These are phyloP conservation scores for Rhexocercosporidium sp. DNA, from an alignment of 2,329 filamentous ascomycete genomes.

Conservation along the genomic window DNA sequence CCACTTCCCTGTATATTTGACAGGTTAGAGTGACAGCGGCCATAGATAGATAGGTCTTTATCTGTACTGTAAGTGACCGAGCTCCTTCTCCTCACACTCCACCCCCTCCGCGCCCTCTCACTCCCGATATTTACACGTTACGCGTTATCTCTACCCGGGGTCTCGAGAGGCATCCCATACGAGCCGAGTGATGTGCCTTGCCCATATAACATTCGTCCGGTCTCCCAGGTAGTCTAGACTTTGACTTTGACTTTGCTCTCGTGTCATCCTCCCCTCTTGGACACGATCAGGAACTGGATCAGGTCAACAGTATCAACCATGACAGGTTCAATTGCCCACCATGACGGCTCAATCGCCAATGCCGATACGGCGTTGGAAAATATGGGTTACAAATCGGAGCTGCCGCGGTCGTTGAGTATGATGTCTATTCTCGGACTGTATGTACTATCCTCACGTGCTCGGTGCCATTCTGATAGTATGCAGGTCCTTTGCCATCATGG, in stretches of 20 bases:
- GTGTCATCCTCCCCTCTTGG: neutral
- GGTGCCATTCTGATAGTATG: conserved; percentile 33
- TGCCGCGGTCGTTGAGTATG: conserved; percentile 72
- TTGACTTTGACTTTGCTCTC: conserved; percentile 4
- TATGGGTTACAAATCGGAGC: conserved; percentile 70
- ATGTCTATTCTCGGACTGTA: conserved; percentile 66
- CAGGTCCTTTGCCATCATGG: conserved; percentile 75
- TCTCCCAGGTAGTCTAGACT: neutral
- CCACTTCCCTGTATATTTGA: conserved; percentile 26
- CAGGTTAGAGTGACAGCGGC: conserved; percentile 31
- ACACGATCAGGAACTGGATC: neutral
- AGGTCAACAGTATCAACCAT: neutral
- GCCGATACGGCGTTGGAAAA: conserved; percentile 30
- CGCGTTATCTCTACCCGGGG: conserved; percentile 16
- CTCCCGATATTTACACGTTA: conserved; percentile 25
- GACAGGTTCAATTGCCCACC: conserved; percentile 14
- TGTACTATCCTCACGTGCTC: conserved; percentile 13
- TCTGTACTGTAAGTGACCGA: conserved; percentile 4
- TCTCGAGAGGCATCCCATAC: neutral
- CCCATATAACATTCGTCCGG: conserved; percentile 6
- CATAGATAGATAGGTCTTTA: conserved; percentile 19
- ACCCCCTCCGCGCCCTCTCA: neutral
- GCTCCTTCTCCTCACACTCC: neutral
- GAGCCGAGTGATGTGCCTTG: neutral
- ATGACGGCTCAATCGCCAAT: conserved; percentile 28